Conservation (phyloP, 495 filamentous ascomycete species). For the Darksidea phi region DNA sequence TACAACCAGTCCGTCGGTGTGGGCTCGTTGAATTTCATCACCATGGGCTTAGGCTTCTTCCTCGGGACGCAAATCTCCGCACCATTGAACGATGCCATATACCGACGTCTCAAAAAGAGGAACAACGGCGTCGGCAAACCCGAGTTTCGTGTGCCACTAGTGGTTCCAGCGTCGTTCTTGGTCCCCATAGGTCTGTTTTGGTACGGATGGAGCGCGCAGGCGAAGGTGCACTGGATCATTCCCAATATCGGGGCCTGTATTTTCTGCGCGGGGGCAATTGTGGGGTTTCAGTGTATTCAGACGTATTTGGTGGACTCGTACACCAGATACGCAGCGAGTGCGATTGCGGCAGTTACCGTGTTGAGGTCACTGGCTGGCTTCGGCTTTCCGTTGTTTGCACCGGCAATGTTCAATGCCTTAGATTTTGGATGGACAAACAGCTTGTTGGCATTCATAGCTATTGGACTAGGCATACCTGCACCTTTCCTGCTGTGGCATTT, state of each 20-base stretch:
- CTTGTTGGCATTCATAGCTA: constrained; percentile 54
- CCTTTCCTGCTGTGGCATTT: constrained; percentile 63
- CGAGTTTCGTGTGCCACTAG: constrained; percentile 68
- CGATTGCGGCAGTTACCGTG: constrained; percentile 64
- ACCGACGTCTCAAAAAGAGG: constrained; percentile 58
- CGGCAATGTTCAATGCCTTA: constrained; percentile 45
- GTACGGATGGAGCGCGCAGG: constrained; percentile 71
- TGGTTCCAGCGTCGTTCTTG: constrained; percentile 57
- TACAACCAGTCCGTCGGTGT: constrained; percentile 63
- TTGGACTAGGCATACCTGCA: constrained; percentile 58
- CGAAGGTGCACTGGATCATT: constrained; percentile 64
- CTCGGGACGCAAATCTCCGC: constrained; percentile 62
- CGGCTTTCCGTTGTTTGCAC: constrained; percentile 72
- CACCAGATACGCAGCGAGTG: constrained; percentile 70
- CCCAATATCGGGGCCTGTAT: constrained; percentile 68
- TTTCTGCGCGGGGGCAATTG: constrained; percentile 59
- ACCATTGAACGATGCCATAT: constrained; percentile 64
- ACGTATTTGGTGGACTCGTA: constrained; percentile 79
- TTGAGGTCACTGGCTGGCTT: constrained; percentile 69
- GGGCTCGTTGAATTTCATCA: constrained; percentile 68
- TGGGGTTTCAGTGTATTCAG: constrained; percentile 68
- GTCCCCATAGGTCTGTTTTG: constrained; percentile 65
- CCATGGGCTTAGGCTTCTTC: constrained; percentile 68
- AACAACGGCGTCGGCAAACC: constrained; percentile 59
- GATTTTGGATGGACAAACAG: constrained; percentile 67